Conservation (phyloP, 805 yeast genomes). For the Tetrapisispora pingtungensis region DNA sequence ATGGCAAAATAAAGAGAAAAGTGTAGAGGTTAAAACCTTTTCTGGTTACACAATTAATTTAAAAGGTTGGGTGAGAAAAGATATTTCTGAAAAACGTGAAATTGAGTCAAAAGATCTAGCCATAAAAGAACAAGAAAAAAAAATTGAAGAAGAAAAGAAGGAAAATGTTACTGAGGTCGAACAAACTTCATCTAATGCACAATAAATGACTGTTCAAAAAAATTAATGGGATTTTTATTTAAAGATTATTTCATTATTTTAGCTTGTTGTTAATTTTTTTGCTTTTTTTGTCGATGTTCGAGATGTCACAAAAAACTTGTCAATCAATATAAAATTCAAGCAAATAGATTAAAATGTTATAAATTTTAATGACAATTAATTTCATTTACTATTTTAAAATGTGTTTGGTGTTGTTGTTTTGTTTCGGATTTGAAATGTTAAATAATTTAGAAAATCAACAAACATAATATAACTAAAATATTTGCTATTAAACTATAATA, state of each 20-base stretch:
- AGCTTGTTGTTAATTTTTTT: neutral
- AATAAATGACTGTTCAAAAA: neutral
- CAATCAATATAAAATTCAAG: too few relatives aligned
- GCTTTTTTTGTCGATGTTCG: neutral
- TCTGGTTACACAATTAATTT: slow-evolving; percentile 21
- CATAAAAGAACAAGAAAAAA: slow-evolving; percentile 2
- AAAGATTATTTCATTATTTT: neutral
- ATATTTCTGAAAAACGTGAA: slow-evolving; percentile 5
- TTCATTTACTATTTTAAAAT: too few relatives aligned
- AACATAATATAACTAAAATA: neutral
- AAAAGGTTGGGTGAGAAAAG: slow-evolving; percentile 23
- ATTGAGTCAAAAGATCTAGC: slow-evolving; percentile 2
- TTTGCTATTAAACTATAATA: neutral
- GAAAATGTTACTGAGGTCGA: neutral
- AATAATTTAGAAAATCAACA: neutral
- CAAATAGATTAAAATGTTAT: too few relatives aligned
- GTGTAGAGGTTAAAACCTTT: slow-evolving; percentile 17
- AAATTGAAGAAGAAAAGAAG: neutral
- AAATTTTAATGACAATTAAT: too few relatives aligned
- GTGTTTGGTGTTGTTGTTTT: too few relatives aligned
- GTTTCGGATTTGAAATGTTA: too few relatives aligned
- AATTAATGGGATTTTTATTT: neutral
- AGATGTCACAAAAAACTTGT: too few relatives aligned
- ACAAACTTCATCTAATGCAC: neutral
- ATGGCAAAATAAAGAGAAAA: slow-evolving; percentile 15